Evolutionary conservation across 2,329 filamentous ascomycete genomes (phyloP).

Genomic region (Aaosphaeria pasadenensis): DNA sequence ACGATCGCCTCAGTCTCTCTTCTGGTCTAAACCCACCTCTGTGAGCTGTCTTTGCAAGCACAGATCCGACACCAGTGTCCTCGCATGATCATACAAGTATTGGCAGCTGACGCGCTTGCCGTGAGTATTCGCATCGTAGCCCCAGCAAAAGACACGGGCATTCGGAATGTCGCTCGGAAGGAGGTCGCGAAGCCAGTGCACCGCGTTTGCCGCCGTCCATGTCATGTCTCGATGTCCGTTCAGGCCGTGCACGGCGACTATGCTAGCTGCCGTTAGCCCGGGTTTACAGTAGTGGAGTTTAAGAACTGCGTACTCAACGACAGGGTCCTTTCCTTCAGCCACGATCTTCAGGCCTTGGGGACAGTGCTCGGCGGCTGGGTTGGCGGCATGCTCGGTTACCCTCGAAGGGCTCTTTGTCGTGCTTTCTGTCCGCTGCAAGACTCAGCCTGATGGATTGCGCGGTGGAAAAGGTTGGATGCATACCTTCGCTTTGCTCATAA

Average conservation of each 20-base stretch:
- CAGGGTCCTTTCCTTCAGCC: conserved; percentile 7
- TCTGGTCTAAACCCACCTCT: conserved; percentile 13
- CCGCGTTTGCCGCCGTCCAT: conserved; percentile 16
- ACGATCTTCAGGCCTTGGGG: conserved; percentile 11
- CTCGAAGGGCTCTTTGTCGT: too few species aligned
- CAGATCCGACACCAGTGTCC: conserved; percentile 32
- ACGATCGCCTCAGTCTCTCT: not conserved
- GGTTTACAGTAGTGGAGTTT: not conserved
- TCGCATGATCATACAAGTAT: conserved; percentile 35
- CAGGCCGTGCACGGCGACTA: conserved; percentile 22
- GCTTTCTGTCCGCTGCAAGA: too few species aligned
- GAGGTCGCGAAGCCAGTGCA: conserved; percentile 21
- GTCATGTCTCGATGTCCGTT: conserved; percentile 21
- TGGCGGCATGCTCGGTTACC: too few species aligned
- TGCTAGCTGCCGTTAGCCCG: conserved; percentile 11
- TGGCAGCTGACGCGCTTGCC: conserved; percentile 18
- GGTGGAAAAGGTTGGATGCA: too few species aligned
- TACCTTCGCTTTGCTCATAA: too few species aligned
- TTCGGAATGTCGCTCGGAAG: conserved; percentile 22
- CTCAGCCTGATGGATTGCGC: too few species aligned
- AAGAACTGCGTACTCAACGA: conserved; percentile 9
- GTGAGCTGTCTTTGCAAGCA: conserved; percentile 21
- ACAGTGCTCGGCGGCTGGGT: too few species aligned
- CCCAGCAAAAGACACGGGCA: conserved; percentile 34
- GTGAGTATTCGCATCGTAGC: conserved; percentile 35